A percentile compares a stretch with the other conserved stretches of the same genome.
Conservation (phyloP, 208 protist species). For the Trypanosomatidae sp. region DNA sequence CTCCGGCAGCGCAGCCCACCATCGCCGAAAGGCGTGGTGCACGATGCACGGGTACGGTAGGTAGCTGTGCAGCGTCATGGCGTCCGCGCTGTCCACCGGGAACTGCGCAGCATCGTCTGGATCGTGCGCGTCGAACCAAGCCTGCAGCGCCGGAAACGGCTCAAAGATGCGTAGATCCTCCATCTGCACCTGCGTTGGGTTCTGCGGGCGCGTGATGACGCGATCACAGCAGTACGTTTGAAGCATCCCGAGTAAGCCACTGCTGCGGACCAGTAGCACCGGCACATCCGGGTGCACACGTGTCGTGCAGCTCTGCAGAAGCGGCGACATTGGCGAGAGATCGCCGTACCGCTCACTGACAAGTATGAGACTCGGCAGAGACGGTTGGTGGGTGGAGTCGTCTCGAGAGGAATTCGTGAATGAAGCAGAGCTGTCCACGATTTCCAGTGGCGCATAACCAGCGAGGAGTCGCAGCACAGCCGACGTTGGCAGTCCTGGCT, state of each 20-base stretch:
- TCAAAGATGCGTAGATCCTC: slow-evolving; percentile 91
- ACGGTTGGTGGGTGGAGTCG: not conserved
- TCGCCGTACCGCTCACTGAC: slow-evolving; percentile 50
- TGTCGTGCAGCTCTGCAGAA: slow-evolving; percentile 18
- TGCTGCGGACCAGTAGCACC: slow-evolving; percentile 76
- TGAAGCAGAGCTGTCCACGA: not conserved
- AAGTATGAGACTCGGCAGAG: slow-evolving; percentile 30
- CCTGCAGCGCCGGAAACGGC: slow-evolving; percentile 81
- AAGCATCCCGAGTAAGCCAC: slow-evolving; percentile 91
- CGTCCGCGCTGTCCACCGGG: slow-evolving; percentile 26
- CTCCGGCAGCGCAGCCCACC: slow-evolving; percentile 21
- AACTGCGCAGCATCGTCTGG: slow-evolving; percentile 51
- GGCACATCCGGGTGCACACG: slow-evolving; percentile 39
- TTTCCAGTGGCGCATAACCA: not conserved
- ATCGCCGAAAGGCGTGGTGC: slow-evolving; percentile 58
- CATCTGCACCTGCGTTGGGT: slow-evolving; percentile 42
- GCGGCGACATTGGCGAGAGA: slow-evolving; percentile 31
- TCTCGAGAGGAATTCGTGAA: not conserved
- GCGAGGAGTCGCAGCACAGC: slow-evolving; percentile 8
- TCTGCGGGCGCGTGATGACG: slow-evolving; percentile 50
- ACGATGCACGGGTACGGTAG: slow-evolving; percentile 90
- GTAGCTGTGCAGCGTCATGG: slow-evolving; percentile 63
- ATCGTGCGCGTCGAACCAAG: slow-evolving; percentile 62
- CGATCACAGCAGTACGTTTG: slow-evolving; percentile 63
- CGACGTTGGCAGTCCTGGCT: not conserved